Evolutionary conservation across 108 stramenopile species (phyloP).

Genomic region (Pinguiococcus pyrenoidosus): DNA sequence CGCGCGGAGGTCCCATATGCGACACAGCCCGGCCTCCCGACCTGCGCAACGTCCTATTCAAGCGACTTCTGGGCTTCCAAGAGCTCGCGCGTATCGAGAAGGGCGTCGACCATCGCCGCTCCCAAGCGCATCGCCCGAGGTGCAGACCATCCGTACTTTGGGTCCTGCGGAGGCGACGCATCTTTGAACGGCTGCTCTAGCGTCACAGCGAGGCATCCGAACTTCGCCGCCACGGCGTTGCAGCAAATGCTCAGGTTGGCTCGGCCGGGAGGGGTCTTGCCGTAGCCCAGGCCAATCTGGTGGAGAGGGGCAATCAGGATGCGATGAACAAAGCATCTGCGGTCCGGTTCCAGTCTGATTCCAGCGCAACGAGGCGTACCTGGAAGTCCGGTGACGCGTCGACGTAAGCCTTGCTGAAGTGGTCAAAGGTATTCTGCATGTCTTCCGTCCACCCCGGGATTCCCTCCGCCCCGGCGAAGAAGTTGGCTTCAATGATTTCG

Average conservation of each 20-base stretch:
- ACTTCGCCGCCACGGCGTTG: constrained; percentile 59
- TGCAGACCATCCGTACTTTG: constrained; percentile 50
- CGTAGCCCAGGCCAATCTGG: constrained; percentile 33
- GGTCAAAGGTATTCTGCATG: too few species aligned
- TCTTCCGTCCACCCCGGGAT: too few species aligned
- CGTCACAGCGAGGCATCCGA: constrained; percentile 58
- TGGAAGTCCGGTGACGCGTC: constrained; percentile 69
- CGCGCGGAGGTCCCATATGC: too few species aligned
- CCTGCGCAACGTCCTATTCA: too few species aligned
- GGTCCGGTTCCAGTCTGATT: too few species aligned
- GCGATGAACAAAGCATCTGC: too few species aligned
- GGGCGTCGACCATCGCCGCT: constrained; percentile 46
- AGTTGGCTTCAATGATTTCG: constrained; percentile 66
- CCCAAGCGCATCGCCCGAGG: constrained; percentile 47
- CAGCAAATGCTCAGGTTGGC: constrained; percentile 49
- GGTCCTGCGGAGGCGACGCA: constrained; percentile 44
- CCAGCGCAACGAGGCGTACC: too few species aligned
- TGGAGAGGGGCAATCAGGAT: too few species aligned
- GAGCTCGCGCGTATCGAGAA: too few species aligned
- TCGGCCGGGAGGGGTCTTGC: constrained; percentile 38
- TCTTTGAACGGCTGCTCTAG: constrained; percentile 82
- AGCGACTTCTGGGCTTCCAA: too few species aligned
- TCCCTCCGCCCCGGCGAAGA: constrained; percentile 54
- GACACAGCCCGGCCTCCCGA: too few species aligned
- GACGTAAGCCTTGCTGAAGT: too few species aligned